Base-by-base conservation (phyloP, 164 flowering plant genomes). In the Nymphaea thermarum region DNA sequence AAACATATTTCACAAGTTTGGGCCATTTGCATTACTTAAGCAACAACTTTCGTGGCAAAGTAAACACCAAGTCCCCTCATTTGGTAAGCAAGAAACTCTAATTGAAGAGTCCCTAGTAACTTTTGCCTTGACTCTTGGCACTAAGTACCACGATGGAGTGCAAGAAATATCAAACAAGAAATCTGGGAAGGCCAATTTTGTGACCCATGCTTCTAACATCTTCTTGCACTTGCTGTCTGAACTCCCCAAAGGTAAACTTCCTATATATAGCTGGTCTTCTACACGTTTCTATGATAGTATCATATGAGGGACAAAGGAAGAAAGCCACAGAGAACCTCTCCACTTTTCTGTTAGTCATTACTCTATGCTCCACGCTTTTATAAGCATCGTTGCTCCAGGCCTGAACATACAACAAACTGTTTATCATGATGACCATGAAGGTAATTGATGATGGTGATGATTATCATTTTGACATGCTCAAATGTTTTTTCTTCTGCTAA, bases 331-430 rank as follows among this genome's bases (percentile, higher is more conserved):
- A 87, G 76, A 82, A 85, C 75, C 96, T 84, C 64, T 86, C 96
- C 77, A 61, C 75, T 63, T 72, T 75, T 25, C 18, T 64, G 70
- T 87, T 87, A 5, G 81, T 77, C 80, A 86, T 76, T 77, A 90
- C 96, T 76, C 71, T 85, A 78, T 90, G 96, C 77, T 85, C 86
- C 53, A 85, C 93, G 59, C 96, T 90, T 67, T 80, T 87, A 66
- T 87, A 90, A 14, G 71, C 73, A 67, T 86, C 80, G 67, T 90
- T 90, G 85, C 96, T 90, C 93, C 90, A 87, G 4, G 90, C 93
- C 96, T 90, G n/a, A 25, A 25, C 36, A 25, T 25, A 25, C 36
- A 25, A 25, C 36, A 25, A 25, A 25, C 36, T 25, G 36, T 25
- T 25, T 25, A 25, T 25, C 36, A 25, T 25, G 36, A 25, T 25